These are phyloP conservation scores for Aspergillus ochraceoroseus DNA, from an alignment of 2,329 filamentous ascomycete genomes.

Conservation along the genomic window DNA sequence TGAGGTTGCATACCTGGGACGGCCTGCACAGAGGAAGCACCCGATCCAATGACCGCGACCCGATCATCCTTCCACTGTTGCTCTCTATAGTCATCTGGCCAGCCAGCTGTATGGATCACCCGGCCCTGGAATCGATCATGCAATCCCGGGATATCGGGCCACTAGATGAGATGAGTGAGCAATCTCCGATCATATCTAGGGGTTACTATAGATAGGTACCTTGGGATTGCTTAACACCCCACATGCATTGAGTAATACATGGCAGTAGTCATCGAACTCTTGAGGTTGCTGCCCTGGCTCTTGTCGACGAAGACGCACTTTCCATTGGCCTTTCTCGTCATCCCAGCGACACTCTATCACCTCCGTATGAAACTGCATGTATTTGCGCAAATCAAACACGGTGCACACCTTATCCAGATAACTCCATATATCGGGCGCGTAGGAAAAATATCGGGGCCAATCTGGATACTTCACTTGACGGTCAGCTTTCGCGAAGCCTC, in stretches of 20 bases:
- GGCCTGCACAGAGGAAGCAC: not conserved
- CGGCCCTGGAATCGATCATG: constrained; percentile 8
- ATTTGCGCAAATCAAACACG: not conserved
- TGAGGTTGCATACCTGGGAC: not conserved
- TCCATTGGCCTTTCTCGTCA: constrained; percentile 2
- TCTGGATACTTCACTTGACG: not conserved
- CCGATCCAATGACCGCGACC: constrained; percentile 2
- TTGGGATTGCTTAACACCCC: constrained; percentile 6
- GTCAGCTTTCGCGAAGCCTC: no score
- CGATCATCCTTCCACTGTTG: not conserved
- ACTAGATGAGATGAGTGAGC: not conserved
- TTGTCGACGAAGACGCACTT: not conserved
- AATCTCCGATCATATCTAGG: not conserved
- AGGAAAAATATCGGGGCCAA: constrained; percentile 5
- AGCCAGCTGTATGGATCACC: constrained; percentile 6
- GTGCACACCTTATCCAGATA: constrained; percentile 2
- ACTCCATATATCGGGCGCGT: constrained; percentile 5
- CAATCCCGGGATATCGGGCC: constrained; percentile 8
- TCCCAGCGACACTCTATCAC: constrained; percentile 2
- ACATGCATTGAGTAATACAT: constrained; percentile 9
- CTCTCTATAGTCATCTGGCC: not conserved
- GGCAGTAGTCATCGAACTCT: constrained; percentile 5
- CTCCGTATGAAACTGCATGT: constrained; percentile 5
- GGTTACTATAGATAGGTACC: not conserved
- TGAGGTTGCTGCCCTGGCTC: not conserved